Base-by-base conservation (phyloP, 2,329 filamentous ascomycete species). In the Simplicillium aogashimaense region DNA sequence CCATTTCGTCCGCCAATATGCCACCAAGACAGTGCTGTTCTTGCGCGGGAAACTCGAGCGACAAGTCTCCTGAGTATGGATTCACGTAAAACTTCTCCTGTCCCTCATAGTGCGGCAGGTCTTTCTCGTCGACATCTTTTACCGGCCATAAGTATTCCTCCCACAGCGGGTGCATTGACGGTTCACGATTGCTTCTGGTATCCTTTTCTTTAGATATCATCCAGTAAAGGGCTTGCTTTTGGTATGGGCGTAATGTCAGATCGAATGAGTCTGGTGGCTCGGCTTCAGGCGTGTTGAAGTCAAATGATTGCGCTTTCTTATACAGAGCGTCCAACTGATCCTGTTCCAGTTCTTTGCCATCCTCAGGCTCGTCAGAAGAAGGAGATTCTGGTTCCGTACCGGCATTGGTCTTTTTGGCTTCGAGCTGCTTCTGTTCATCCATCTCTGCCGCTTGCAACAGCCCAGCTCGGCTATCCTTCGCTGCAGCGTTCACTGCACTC, bases 1-100 rank as follows among this genome's bases (percentile, higher is more conserved):
- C 92, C 92, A 98, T 98, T 61, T 97, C 85, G 53, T 98, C 92
- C 8, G 92, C 92, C 33, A 98, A 67, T 42, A 98, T 86, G 6
- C 92, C 92, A 35, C 92, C 92, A 0, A 95, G 69, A 50, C 92
- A 98, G 56, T 94, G 86, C 55, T 97, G 92, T 53, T 97, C 87
- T 56, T 98, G 92, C 3, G 80, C 76, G 1, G 92, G 92, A 49
- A 98, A 98, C 6, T 94, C 80, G 0, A 97, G 67, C 2, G 88
- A 94, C 39, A 98, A 66, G 50, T 97, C 90, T 8, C 92, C 92
- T 7, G 89, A 95, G 58, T 98, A 98, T 0, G 90, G 90, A 52
- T 98, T 98, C 51, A 97, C 83, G 51, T 95, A 98, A 53, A 98
- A 98, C 43, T 75, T 78, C 7, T 76, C 61, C 50, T 88, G 79